These are phyloP conservation scores for Ogataea ganodermae DNA, from an alignment of 805 yeast species.

Conservation along the genomic window DNA sequence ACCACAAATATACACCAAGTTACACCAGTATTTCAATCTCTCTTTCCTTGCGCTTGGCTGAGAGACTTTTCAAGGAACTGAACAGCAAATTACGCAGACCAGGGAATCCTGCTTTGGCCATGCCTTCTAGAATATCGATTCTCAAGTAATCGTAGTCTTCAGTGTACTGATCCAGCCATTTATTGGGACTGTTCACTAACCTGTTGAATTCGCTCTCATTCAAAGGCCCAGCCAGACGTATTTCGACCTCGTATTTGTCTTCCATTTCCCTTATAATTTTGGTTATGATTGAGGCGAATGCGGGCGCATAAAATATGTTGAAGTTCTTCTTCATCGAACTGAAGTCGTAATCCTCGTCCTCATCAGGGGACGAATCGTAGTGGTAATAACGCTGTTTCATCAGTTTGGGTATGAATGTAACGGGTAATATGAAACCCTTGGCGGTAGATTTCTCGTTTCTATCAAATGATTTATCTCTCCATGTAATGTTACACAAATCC, in stretches of 20 bases:
- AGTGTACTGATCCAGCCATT: conserved; percentile 30
- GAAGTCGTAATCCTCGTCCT: conserved; percentile 18
- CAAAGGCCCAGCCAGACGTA: conserved; percentile 55
- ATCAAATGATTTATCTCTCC: conserved; percentile 57
- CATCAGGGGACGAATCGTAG: conserved; percentile 29
- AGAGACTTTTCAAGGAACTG: conserved; percentile 53
- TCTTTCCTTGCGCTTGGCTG: conserved; percentile 21
- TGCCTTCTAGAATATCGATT: conserved; percentile 42
- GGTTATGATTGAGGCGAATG: conserved; percentile 47
- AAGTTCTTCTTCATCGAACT: conserved; percentile 27
- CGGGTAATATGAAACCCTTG: conserved; percentile 42
- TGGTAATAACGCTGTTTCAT: conserved; percentile 28
- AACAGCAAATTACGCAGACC: conserved; percentile 54
- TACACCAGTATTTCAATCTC: background rate
- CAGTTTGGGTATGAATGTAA: conserved; percentile 35
- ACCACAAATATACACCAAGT: background rate
- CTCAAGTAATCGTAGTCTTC: conserved; percentile 46
- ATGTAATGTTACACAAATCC: conserved; percentile 55
- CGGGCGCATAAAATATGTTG: conserved; percentile 53
- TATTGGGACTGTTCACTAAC: conserved; percentile 21
- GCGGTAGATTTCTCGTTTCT: conserved; percentile 35
- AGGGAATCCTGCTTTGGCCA: conserved; percentile 45
- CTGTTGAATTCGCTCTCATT: conserved; percentile 43
- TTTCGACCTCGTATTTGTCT: conserved; percentile 38
- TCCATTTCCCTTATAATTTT: conserved; percentile 48